phyloP scores from a whole-genome alignment of 441 rosid genomes.

The Heliophila coronopifolia region DNA sequence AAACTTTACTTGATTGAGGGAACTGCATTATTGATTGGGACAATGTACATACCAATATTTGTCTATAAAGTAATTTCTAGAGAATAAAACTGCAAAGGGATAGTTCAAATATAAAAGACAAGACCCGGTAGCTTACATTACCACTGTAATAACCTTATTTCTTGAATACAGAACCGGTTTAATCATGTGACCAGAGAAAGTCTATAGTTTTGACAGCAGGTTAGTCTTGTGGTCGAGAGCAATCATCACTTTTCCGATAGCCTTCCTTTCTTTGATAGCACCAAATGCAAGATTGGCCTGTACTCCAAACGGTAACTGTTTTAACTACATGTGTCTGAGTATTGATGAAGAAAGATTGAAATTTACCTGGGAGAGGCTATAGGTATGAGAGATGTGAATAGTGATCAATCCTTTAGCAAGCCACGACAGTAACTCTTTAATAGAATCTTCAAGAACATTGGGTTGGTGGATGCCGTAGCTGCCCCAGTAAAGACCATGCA shows the following conservation, averaged over 20 bases:
- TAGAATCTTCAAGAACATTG: slow-evolving; percentile 55
- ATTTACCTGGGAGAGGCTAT: slow-evolving; percentile 58
- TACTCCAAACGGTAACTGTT: neutral
- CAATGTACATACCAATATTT: slow-evolving; percentile 12
- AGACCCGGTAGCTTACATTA: neutral
- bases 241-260: slow-evolving; percentile 80
- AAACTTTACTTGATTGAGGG: slow-evolving; percentile 15
- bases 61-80: neutral
- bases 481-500: slow-evolving; percentile 97
- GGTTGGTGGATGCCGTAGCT: slow-evolving; percentile 66
- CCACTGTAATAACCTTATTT: slow-evolving; percentile 5
- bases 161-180: neutral
- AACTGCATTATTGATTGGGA: slow-evolving; percentile 12
- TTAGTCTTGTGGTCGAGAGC: slow-evolving; percentile 36
- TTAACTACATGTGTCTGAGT: neutral
- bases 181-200: neutral
- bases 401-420: slow-evolving; percentile 56
- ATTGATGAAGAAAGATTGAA: neutral
- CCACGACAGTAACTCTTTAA: slow-evolving; percentile 77
- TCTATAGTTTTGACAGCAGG: slow-evolving; percentile 55
- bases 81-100: neutral
- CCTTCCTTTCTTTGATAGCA: slow-evolving; percentile 76
- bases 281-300: slow-evolving; percentile 84
- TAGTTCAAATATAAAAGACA: neutral
- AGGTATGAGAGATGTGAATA: slow-evolving; percentile 65